Percentiles rank a stretch among this genome's conserved stretches.
Conservation (phyloP, 2,329 filamentous ascomycete species). For the Periconia sp. region DNA sequence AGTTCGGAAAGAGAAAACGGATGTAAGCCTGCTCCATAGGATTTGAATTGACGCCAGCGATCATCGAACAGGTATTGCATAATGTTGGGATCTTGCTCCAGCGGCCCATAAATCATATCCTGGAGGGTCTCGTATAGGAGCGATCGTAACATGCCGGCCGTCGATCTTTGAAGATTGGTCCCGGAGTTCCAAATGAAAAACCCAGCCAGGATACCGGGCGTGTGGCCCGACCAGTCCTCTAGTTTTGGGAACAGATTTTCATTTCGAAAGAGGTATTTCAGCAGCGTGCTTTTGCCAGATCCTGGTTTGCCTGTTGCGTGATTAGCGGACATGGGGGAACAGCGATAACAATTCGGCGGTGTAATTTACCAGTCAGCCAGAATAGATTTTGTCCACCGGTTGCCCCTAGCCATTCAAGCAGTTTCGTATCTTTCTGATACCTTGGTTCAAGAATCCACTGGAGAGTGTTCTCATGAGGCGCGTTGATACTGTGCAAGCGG, state of each 20-base stretch:
- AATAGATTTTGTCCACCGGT: constrained; percentile 29
- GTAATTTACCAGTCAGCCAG: constrained; percentile 29
- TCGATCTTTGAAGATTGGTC: constrained; percentile 29
- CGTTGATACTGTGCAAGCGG: constrained; percentile 22
- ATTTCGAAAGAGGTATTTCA: constrained; percentile 41
- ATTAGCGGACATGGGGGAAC: background rate
- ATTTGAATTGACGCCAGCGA: constrained; percentile 31
- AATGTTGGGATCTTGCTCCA: constrained; percentile 26
- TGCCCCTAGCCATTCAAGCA: constrained; percentile 32
- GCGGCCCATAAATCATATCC: constrained; percentile 34
- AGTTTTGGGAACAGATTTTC: constrained; percentile 23
- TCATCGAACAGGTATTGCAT: constrained; percentile 28
- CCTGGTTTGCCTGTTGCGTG: constrained; percentile 40
- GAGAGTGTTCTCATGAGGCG: constrained; percentile 22
- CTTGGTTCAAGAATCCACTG: constrained; percentile 26
- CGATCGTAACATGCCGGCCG: constrained; percentile 23
- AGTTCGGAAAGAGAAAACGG: constrained; percentile 24
- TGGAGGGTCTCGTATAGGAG: constrained; percentile 34
- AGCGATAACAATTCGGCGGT: background rate
- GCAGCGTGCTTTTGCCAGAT: constrained; percentile 52
- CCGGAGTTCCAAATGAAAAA: constrained; percentile 52
- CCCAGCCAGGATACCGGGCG: constrained; percentile 36
- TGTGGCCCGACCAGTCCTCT: constrained; percentile 31
- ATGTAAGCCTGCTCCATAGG: constrained; percentile 29
- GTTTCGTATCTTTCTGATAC: constrained; percentile 15